Percentiles rank a stretch among this genome's conserved stretches.
Evolutionary conservation across 2,329 filamentous ascomycete genomes (phyloP).

Genomic region (Fusarium compactum): DNA sequence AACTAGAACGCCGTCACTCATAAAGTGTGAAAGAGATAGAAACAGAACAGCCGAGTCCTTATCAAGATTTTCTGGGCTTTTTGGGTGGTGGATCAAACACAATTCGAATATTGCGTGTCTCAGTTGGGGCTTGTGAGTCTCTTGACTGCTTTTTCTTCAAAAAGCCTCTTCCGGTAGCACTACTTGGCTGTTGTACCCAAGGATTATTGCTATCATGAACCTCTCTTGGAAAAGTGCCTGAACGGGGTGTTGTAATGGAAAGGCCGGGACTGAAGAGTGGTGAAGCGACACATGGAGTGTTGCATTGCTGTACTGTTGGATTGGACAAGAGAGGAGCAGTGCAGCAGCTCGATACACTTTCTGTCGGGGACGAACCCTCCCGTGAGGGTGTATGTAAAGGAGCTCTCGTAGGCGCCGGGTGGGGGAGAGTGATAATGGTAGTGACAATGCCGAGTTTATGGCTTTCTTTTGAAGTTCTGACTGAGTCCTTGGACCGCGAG

Average conservation of each 20-base stretch:
- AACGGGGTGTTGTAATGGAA: slow-evolving; percentile 38
- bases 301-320: slow-evolving; percentile 48
- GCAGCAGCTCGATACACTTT: slow-evolving; percentile 52
- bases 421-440: slow-evolving; percentile 29
- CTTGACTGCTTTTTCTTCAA: slow-evolving; percentile 40
- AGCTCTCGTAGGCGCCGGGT: slow-evolving; percentile 35
- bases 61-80: slow-evolving; percentile 20
- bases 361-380: slow-evolving; percentile 49
- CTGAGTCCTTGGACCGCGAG: slow-evolving; percentile 22
- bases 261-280: slow-evolving; percentile 43
- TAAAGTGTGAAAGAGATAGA: background rate
- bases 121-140: slow-evolving; percentile 51
- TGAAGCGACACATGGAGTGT: slow-evolving; percentile 39
- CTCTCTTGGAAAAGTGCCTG: slow-evolving; percentile 25
- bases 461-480: slow-evolving; percentile 2
- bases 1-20: slow-evolving; percentile 18
- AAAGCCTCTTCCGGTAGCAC: slow-evolving; percentile 22
- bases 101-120: slow-evolving; percentile 53
- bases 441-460: slow-evolving; percentile 36
- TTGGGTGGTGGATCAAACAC: slow-evolving; percentile 57
- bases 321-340: slow-evolving; percentile 52
- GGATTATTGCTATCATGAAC: slow-evolving; percentile 24
- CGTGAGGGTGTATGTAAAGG: slow-evolving; percentile 29
- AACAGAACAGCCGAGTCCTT: background rate
- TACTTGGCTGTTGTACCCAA: slow-evolving; percentile 35